phyloP scores from a whole-genome alignment of 768 basidiomycete species.

The Pseudohyphozyma bogoriensis region DNA sequence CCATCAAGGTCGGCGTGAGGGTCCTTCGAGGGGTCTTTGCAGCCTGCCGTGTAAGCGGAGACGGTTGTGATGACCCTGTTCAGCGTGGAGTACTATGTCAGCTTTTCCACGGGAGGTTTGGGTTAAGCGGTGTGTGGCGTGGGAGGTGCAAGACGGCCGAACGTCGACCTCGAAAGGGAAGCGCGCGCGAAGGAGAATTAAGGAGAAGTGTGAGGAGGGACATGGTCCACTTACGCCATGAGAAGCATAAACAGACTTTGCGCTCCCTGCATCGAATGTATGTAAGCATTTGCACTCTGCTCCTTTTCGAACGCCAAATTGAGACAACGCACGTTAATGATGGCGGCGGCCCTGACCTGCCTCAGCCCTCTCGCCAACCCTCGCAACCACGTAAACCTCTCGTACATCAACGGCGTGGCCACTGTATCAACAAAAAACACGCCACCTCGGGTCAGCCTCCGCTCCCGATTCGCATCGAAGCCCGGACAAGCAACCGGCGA shows the following conservation, averaged over 20 bases:
- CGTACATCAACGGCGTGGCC: constrained; percentile 15
- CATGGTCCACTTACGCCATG: not conserved
- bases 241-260: constrained; percentile 1
- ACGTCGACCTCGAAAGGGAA: too few species aligned
- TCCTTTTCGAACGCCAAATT: too few species aligned
- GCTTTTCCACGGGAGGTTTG: too few species aligned
- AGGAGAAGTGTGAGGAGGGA: not conserved
- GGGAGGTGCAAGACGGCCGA: too few species aligned
- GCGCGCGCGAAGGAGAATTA: not conserved
- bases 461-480: too few species aligned
- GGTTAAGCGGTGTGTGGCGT: too few species aligned
- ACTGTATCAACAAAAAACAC: constrained; percentile 1
- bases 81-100: too few species aligned
- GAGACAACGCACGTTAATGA: constrained; percentile 26
- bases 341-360: constrained; percentile 22
- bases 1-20: constrained; percentile 24
- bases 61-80: constrained; percentile 28
- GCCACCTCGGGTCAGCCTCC: not conserved
- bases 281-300: constrained; percentile 10
- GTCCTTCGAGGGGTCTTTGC: constrained; percentile 27
- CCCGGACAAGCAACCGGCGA: too few species aligned
- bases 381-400: constrained; percentile 20
- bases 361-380: constrained; percentile 20
- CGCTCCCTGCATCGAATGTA: not conserved
- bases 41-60: constrained; percentile 28